A percentile compares a stretch with the other conserved stretches of the same genome.
These are phyloP conservation scores for Gamarada debralockiae DNA, from an alignment of 495 filamentous ascomycete species.

Conservation along the genomic window DNA sequence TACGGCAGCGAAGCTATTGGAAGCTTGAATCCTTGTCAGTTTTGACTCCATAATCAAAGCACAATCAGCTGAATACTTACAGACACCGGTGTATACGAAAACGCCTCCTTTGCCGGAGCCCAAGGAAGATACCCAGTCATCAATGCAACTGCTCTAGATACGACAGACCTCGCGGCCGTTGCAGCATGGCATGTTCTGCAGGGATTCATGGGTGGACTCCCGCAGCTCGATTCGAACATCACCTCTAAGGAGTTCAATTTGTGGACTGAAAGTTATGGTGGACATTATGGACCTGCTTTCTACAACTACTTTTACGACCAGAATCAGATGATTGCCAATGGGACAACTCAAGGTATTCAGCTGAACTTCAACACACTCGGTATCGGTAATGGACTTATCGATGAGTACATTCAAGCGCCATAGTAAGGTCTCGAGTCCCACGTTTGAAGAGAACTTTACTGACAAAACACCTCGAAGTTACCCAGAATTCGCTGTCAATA, in stretches of 20 bases:
- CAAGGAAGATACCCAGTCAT: constrained; percentile 16
- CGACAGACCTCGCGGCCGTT: constrained; percentile 44
- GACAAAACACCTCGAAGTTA: too few species aligned
- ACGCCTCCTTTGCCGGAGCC: constrained; percentile 3
- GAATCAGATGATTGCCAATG: constrained; percentile 36
- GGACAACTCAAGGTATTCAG: constrained; percentile 33
- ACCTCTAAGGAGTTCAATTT: constrained; percentile 38
- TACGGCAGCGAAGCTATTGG: constrained; percentile 27
- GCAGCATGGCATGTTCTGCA: constrained; percentile 36
- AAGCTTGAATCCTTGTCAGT: constrained; percentile 5
- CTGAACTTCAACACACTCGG: constrained; percentile 37
- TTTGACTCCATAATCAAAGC: not conserved
- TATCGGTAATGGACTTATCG: constrained; percentile 59
- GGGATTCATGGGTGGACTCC: constrained; percentile 31
- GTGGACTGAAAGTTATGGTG: constrained; percentile 42
- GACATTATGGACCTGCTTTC: constrained; percentile 43
- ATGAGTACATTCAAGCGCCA: constrained; percentile 50
- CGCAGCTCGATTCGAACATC: constrained; percentile 27
- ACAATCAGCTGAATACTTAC: not conserved
- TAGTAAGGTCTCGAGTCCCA: constrained; percentile 9
- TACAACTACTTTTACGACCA: constrained; percentile 42
- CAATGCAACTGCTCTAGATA: constrained; percentile 28
- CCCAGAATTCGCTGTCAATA: too few species aligned
- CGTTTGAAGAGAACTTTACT: not conserved
- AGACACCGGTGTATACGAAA: constrained; percentile 2